A percentile compares a stretch with the other conserved stretches of the same genome.
Conservation (phyloP, 371 early-diverging fungal species). For the Mucor velutinosus region DNA sequence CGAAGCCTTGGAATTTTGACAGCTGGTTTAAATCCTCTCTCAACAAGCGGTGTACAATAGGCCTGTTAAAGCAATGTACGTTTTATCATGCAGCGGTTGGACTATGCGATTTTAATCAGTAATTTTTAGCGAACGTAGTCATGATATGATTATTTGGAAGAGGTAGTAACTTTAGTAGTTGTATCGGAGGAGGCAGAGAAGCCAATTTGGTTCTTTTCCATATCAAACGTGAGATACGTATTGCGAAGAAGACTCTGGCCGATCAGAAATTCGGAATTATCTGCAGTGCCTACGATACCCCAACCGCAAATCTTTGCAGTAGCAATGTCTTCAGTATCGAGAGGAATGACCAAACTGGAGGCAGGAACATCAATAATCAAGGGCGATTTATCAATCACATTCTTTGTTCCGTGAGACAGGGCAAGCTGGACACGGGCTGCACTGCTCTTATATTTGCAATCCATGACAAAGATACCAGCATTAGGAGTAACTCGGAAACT, state of each 20-base stretch:
- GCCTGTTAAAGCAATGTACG: too few relatives aligned
- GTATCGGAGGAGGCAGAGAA: slow-evolving; percentile 21
- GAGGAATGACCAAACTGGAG: slow-evolving; percentile 27
- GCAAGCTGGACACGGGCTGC: slow-evolving; percentile 12
- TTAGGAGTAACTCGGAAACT: not conserved
- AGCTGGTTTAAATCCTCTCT: too few relatives aligned
- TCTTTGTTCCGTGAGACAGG: slow-evolving; percentile 5
- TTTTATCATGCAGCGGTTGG: not conserved
- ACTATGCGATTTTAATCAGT: not conserved
- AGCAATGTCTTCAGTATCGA: slow-evolving; percentile 20
- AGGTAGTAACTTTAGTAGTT: not conserved
- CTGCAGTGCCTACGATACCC: slow-evolving; percentile 22
- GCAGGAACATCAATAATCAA: slow-evolving; percentile 28
- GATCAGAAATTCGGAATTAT: slow-evolving; percentile 16
- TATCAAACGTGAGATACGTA: slow-evolving; percentile 34
- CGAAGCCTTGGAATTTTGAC: too few relatives aligned
- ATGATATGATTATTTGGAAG: not conserved
- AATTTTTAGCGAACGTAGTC: not conserved
- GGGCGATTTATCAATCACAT: not conserved
- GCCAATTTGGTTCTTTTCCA: slow-evolving; percentile 30
- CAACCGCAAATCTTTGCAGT: slow-evolving; percentile 31
- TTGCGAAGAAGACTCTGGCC: slow-evolving; percentile 37
- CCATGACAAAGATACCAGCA: slow-evolving; percentile 21
- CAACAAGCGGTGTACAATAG: too few relatives aligned
- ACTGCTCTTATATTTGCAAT: slow-evolving; percentile 18